Conservation (phyloP, 805 yeast species). For the Tetrapisispora fleetii region DNA sequence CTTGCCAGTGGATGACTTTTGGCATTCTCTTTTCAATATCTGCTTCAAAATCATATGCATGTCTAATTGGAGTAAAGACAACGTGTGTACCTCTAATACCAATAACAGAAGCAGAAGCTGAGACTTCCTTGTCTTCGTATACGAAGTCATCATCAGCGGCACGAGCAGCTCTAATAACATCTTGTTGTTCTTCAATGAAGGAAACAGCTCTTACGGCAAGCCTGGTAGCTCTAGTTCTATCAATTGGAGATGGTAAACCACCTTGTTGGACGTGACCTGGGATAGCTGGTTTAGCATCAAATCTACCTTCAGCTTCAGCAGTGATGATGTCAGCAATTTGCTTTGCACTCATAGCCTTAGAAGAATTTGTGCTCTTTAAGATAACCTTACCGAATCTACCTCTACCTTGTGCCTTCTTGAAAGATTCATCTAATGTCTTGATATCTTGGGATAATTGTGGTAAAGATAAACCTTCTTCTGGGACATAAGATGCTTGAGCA, state of each 20-base stretch:
- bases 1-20: conserved; percentile 75
- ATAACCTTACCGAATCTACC: conserved; percentile 61
- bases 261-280: conserved; percentile 90
- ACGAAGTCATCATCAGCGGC: conserved; percentile 25
- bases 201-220: conserved; percentile 61
- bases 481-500: conserved; percentile 66
- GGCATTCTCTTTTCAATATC: conserved; percentile 77
- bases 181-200: conserved; percentile 44
- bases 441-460: conserved; percentile 58
- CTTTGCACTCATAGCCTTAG: conserved; percentile 56
- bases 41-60: conserved; percentile 80
- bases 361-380: conserved; percentile 60
- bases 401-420: conserved; percentile 53
- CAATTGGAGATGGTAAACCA: conserved; percentile 66
- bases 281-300: conserved; percentile 69
- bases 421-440: conserved; percentile 46
- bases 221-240: conserved; percentile 64
- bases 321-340: conserved; percentile 60
- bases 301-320: conserved; percentile 51
- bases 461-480: conserved; percentile 58
- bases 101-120: conserved; percentile 64
- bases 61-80: conserved; percentile 61
- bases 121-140: conserved; percentile 26
- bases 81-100: conserved; percentile 76
- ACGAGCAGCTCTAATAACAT: conserved; percentile 20